phyloP scores from a whole-genome alignment of 2,329 filamentous ascomycete species.

The Pochonia chlamydosporia region DNA sequence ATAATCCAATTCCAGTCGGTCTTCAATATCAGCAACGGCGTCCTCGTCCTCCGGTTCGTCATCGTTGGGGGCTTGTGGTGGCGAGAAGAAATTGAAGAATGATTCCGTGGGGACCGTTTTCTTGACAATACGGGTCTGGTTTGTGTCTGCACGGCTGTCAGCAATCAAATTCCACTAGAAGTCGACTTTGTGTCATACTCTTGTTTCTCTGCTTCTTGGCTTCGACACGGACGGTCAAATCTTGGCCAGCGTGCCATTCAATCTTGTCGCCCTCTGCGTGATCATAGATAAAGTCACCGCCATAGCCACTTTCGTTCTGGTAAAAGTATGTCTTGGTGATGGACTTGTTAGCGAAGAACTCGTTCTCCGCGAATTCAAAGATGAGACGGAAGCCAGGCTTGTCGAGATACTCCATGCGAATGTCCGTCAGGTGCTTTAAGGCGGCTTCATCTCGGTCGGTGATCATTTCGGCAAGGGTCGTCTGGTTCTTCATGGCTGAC shows the following conservation, averaged over 20 bases:
- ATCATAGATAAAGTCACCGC: slow-evolving; percentile 99
- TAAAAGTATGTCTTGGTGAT: slow-evolving; percentile 99
- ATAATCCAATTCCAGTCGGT: slow-evolving; percentile 96
- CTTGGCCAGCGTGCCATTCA: slow-evolving; percentile 89
- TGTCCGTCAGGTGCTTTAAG: slow-evolving; percentile 82
- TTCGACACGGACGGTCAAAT: slow-evolving; percentile 90
- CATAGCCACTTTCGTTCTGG: slow-evolving; percentile 97
- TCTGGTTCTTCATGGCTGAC: slow-evolving; percentile 99
- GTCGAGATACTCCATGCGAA: slow-evolving; percentile 99
- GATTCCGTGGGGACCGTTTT: slow-evolving; percentile 98
- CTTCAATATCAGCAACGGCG: slow-evolving; percentile 85
- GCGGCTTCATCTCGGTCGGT: slow-evolving; percentile 95
- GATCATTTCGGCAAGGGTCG: slow-evolving; percentile 96
- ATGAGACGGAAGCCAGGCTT: slow-evolving; percentile 97
- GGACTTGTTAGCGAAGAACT: slow-evolving; percentile 95
- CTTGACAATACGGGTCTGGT: slow-evolving; percentile 98
- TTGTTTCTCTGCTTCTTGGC: slow-evolving; percentile 99
- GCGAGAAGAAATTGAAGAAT: slow-evolving; percentile 99
- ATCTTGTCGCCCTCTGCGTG: slow-evolving; percentile 98
- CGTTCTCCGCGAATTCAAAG: slow-evolving; percentile 93
- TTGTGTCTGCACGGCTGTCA: slow-evolving; percentile 69
- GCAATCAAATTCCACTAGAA: not conserved
- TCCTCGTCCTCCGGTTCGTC: slow-evolving; percentile 67
- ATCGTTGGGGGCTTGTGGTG: slow-evolving; percentile 76
- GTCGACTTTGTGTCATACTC: slow-evolving; percentile 57